Evolutionary conservation across 192 early-diverging fungal species (phyloP).

Genomic region (Allomyces arbusculus): DNA sequence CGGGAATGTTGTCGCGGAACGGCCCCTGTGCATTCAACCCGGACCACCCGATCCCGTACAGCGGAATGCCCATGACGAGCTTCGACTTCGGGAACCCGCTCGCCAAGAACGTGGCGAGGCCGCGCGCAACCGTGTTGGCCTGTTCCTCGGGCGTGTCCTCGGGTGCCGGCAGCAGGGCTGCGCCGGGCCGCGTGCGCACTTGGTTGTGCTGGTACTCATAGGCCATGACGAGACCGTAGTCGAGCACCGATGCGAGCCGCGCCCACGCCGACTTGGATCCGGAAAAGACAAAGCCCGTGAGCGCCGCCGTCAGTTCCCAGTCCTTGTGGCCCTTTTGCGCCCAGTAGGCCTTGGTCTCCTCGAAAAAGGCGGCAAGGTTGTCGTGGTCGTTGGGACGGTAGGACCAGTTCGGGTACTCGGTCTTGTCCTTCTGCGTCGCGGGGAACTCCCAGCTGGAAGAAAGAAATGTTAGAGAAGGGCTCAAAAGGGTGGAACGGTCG

Average conservation of each 20-base stretch:
- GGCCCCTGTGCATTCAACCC: not conserved
- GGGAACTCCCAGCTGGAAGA: constrained; percentile 1
- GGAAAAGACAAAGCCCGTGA: not conserved
- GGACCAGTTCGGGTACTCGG: not conserved
- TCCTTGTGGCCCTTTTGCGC: not conserved
- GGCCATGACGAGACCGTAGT: not conserved
- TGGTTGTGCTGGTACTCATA: not conserved
- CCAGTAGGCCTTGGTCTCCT: not conserved
- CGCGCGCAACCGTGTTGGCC: not conserved
- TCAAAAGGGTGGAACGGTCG: no score
- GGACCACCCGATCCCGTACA: not conserved
- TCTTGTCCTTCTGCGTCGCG: not conserved
- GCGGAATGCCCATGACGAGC: not conserved
- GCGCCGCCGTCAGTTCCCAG: not conserved
- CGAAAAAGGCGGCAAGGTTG: not conserved
- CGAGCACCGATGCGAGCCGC: not conserved
- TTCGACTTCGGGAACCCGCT: not conserved
- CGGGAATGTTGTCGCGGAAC: not conserved
- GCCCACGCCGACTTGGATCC: not conserved
- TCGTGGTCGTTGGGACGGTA: not conserved
- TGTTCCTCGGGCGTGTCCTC: not conserved
- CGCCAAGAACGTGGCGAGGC: not conserved
- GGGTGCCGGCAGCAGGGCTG: not conserved
- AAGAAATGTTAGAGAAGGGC: no score
- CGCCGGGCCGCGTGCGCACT: not conserved